Conservation (phyloP, 2,329 filamentous ascomycete species). For the Colletotrichum cuscutae region DNA sequence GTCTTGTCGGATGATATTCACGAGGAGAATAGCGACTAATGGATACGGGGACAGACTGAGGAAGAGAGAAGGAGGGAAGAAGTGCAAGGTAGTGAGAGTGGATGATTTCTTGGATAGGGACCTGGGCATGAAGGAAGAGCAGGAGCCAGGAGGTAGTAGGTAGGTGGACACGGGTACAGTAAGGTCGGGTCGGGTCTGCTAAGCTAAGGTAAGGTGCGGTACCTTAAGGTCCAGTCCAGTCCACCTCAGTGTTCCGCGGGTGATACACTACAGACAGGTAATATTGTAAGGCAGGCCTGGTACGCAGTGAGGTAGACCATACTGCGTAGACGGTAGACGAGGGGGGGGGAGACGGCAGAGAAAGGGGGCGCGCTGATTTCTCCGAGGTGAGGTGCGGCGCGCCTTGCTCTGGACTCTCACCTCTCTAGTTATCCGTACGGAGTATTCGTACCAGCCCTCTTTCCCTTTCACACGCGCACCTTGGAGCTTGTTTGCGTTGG, state of each 20-base stretch:
- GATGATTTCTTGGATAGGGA: constrained; percentile 22
- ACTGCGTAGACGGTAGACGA: not conserved
- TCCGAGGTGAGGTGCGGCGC: not conserved
- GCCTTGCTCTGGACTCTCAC: not conserved
- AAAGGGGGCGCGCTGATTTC: constrained; percentile 7
- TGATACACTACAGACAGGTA: not conserved
- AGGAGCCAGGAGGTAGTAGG: constrained; percentile 2
- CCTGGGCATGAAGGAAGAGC: constrained; percentile 18
- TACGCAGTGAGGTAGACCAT: constrained; percentile 2
- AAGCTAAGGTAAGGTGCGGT: not conserved
- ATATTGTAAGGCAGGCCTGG: not conserved
- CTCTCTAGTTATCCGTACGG: not conserved
- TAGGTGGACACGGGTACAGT: constrained; percentile 29
- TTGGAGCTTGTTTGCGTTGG: constrained; percentile 6
- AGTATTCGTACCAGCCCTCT: not conserved
- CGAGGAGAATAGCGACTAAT: constrained; percentile 28
- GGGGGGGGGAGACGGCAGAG: not conserved
- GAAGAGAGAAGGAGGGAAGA: constrained; percentile 15
- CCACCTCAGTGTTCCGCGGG: not conserved
- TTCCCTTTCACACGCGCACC: not conserved
- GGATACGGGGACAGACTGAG: constrained; percentile 23
- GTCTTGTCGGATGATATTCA: constrained; percentile 36
- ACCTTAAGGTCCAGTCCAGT: not conserved
- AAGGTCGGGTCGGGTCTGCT: not conserved
- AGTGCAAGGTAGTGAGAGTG: constrained; percentile 38